Percentiles rank a stretch among this genome's conserved stretches.
These are phyloP conservation scores for Diaporthe destruens DNA, from an alignment of 2,329 filamentous ascomycete genomes.

Conservation along the genomic window DNA sequence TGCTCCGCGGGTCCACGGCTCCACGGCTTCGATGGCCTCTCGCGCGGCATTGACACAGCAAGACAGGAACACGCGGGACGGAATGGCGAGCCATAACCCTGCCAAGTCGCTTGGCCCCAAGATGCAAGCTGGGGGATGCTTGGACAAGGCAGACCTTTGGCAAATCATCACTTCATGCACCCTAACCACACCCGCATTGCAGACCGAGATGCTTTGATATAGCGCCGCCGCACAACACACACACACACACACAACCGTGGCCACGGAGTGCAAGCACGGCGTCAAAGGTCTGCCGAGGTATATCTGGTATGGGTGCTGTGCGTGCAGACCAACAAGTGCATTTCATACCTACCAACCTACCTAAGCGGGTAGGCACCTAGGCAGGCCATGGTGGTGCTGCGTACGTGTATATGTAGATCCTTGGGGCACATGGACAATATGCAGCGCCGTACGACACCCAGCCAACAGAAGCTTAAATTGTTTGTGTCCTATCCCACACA, in stretches of 20 bases:
- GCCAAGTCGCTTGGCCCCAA: conserved; percentile 23
- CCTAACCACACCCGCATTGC: conserved; percentile 24
- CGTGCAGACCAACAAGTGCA: background rate
- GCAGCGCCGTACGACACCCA: conserved; percentile 12
- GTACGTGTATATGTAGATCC: background rate
- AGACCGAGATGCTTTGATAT: conserved; percentile 29
- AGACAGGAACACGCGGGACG: conserved; percentile 26
- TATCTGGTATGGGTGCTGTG: background rate
- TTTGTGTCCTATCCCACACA: conserved; percentile 29
- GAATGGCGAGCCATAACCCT: conserved; percentile 11
- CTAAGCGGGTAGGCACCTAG: too few species aligned
- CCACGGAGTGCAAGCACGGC: background rate
- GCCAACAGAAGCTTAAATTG: conserved; percentile 32
- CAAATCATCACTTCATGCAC: conserved; percentile 40
- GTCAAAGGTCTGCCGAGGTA: conserved; percentile 1
- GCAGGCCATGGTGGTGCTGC: background rate
- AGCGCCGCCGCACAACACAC: conserved; percentile 15
- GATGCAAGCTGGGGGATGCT: conserved; percentile 29
- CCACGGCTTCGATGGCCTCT: background rate
- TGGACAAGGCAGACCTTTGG: conserved; percentile 31
- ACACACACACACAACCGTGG: conserved; percentile 7
- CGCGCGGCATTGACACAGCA: conserved; percentile 4
- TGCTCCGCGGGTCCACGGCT: background rate
- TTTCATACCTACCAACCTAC: too few species aligned
- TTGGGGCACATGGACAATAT: background rate